These are phyloP conservation scores for Phytophthora lateralis DNA, from an alignment of 352 stramenopile genomes.

Conservation along the genomic window DNA sequence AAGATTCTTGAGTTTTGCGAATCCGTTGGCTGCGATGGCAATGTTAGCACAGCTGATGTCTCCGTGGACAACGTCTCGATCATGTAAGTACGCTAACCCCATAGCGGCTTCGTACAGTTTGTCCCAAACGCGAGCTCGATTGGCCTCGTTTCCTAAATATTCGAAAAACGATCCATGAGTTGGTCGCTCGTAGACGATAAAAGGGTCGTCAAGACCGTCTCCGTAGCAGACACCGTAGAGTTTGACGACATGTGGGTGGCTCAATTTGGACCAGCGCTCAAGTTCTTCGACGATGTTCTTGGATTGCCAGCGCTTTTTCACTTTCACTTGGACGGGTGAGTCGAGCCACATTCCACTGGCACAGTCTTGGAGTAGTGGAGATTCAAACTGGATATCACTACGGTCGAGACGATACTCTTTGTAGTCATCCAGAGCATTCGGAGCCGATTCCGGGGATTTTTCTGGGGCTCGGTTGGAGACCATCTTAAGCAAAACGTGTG, in stretches of 20 bases:
- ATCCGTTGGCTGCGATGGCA: conserved; percentile 14
- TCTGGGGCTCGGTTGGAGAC: background rate
- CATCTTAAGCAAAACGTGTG: background rate
- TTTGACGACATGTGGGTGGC: conserved; percentile 28
- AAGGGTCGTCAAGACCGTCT: conserved; percentile 11
- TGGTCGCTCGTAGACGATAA: conserved; percentile 25
- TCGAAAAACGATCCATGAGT: conserved; percentile 9
- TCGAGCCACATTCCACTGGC: conserved; percentile 11
- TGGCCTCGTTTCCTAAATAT: conserved; percentile 9
- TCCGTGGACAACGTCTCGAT: conserved; percentile 24
- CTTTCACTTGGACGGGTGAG: conserved; percentile 16
- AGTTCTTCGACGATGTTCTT: conserved; percentile 27
- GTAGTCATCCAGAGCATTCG: background rate
- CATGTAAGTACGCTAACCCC: conserved; percentile 36
- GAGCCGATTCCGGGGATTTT: background rate
- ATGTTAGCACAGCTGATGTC: conserved; percentile 23
- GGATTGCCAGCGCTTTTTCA: conserved; percentile 9
- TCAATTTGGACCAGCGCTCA: conserved; percentile 19
- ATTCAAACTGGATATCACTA: conserved; percentile 11
- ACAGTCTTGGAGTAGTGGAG: background rate
- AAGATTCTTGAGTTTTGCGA: conserved; percentile 22
- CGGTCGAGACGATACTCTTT: conserved; percentile 12
- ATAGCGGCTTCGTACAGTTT: conserved; percentile 33
- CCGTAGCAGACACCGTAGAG: conserved; percentile 26
- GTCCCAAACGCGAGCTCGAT: conserved; percentile 4